phyloP scores from a whole-genome alignment of 1,284 basidiomycete species.

The Lignosus rhinocerotis region DNA sequence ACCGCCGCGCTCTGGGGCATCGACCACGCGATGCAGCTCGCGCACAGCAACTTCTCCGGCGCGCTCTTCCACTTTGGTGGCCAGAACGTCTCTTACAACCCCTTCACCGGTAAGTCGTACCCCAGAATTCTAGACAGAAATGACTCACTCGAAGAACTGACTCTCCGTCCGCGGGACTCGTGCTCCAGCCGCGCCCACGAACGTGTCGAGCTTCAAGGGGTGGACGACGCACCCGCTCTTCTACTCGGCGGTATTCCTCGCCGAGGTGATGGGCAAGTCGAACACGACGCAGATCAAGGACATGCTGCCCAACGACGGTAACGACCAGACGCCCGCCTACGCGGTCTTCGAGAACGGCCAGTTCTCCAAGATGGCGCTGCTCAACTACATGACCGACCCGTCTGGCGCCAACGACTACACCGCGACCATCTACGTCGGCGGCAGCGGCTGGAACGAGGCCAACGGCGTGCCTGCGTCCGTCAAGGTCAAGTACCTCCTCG shows the following conservation, averaged over 20 bases:
- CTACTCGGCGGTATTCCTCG: slow-evolving; percentile 66
- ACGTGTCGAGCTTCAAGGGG: slow-evolving; percentile 52
- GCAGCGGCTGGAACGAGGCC: slow-evolving; percentile 38
- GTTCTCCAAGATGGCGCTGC: slow-evolving; percentile 59
- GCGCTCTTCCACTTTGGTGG: slow-evolving; percentile 67
- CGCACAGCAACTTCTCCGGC: slow-evolving; percentile 58
- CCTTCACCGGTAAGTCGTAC: slow-evolving; percentile 53
- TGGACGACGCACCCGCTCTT: slow-evolving; percentile 69
- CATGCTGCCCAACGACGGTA: slow-evolving; percentile 48
- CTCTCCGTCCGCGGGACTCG: too few relatives aligned
- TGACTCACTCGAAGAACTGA: too few relatives aligned
- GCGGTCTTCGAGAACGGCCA: slow-evolving; percentile 65
- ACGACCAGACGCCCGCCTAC: slow-evolving; percentile 65
- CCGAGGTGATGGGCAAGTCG: slow-evolving; percentile 65
- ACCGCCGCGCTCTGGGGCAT: slow-evolving; percentile 47
- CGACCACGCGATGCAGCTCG: slow-evolving; percentile 41
- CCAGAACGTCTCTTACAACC: slow-evolving; percentile 64
- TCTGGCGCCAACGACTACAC: slow-evolving; percentile 51
- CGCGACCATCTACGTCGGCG: slow-evolving; percentile 46
- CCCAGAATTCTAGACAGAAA: too few relatives aligned
- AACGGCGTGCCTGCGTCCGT: slow-evolving; percentile 44
- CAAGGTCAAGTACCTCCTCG: slow-evolving; percentile 54
- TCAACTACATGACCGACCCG: slow-evolving; percentile 66
- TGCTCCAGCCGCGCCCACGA: slow-evolving; percentile 52
- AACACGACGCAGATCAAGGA: slow-evolving; percentile 62